phyloP scores from a whole-genome alignment of 805 yeast genomes.

The Candida verbasci region DNA sequence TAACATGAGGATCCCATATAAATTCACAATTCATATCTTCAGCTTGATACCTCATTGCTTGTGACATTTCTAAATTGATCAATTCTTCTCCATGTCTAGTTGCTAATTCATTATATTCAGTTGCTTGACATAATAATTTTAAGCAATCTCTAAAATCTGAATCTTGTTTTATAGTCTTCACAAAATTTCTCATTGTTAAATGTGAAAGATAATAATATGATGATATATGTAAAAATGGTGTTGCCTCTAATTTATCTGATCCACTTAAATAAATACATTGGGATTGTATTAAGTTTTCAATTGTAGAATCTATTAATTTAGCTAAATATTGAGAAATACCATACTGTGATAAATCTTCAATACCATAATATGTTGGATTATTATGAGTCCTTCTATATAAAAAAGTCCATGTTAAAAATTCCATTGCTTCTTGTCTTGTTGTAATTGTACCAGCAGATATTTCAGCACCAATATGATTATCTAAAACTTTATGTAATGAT shows the following conservation, averaged over 20 bases:
- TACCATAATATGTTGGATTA: slow-evolving; percentile 73
- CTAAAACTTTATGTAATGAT: slow-evolving; percentile 70
- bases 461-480: slow-evolving; percentile 78
- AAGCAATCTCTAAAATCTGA: slow-evolving; percentile 59
- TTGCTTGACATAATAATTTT: slow-evolving; percentile 53
- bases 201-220: slow-evolving; percentile 94
- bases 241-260: slow-evolving; percentile 51
- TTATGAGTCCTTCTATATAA: slow-evolving; percentile 69
- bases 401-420: slow-evolving; percentile 74
- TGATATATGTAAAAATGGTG: slow-evolving; percentile 79
- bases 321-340: slow-evolving; percentile 60
- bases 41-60: slow-evolving; percentile 60
- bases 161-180: slow-evolving; percentile 47
- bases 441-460: slow-evolving; percentile 65
- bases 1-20: slow-evolving; percentile 87
- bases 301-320: slow-evolving; percentile 61
- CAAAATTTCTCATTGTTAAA: slow-evolving; percentile 70
- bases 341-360: slow-evolving; percentile 53
- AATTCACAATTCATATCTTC: slow-evolving; percentile 54
- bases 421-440: slow-evolving; percentile 65
- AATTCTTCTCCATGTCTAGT: slow-evolving; percentile 90
- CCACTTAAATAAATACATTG: slow-evolving; percentile 57
- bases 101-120: slow-evolving; percentile 84
- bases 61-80: slow-evolving; percentile 79
- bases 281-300: slow-evolving; percentile 65